Evolutionary conservation across 139 green algal species (phyloP), one percentile per base, ranked within the genome.

Genomic region (Volvox reticuliferus): DNA sequence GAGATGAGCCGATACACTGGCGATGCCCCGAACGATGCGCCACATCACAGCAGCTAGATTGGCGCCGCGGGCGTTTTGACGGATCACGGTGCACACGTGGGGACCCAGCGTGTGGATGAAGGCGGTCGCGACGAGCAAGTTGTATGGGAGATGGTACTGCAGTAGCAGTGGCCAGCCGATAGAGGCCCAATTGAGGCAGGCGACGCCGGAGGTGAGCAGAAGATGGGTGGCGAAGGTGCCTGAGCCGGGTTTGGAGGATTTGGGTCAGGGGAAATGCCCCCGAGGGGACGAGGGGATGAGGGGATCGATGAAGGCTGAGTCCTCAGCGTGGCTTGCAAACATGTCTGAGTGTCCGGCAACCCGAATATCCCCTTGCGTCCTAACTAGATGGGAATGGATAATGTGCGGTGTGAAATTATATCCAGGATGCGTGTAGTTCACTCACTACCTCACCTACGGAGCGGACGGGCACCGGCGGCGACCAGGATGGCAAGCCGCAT

Each of bases 91-190:
- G 30, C 81, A 87, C 3, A 69, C 81, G 81, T 87, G 81, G 14
- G 81, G 81, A 30, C 36, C 81, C 61, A 76, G 55, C 5, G 30
- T 20, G 55, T 76, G 61, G 26, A 33, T 61, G 55, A 76, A 87
- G n/a, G 17, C 61, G n/a, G 61, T 21, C 3, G 61, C 61, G n/a
- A n/a, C 6, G 44, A 63, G 28, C n/a, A 87, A 26, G 63, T 88
- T 78, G 32, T 88, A 88, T 22, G 81, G 82, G 21, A 88, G 33
- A 32, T 88, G 81, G 61, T 77, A 32, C 37, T 69, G 37, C 81
- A 87, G 81, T 32, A 76, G 81, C 81, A 87, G 55, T 32, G 81
- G 81, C 81, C 81, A 87, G 55, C 81, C 81, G 18, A 87, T 18
- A 16, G 81, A 55, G 0, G 61, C 61, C 81, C 81, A 87, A 32